Percentiles rank a stretch among this genome's conserved stretches.
These are phyloP conservation scores for Isoetes taiwanensis DNA, from an alignment of 75 land plant species.

Conservation along the genomic window DNA sequence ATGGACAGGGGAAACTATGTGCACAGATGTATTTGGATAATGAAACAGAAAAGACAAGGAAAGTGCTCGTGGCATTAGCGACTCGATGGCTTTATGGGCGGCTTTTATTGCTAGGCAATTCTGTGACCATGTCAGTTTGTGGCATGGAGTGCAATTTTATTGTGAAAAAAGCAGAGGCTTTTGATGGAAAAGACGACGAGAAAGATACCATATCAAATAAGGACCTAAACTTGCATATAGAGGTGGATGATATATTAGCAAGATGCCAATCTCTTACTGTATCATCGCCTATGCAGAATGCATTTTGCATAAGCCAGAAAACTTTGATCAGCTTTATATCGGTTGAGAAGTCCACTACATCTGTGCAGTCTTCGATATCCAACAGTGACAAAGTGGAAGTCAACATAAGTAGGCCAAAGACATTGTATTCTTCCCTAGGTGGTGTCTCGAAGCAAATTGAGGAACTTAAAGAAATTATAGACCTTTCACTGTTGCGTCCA, in stretches of 20 bases:
- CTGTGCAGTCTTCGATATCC: no score
- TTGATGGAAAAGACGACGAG: no score
- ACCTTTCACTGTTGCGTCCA: constrained; percentile 38
- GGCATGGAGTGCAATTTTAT: constrained; percentile 34
- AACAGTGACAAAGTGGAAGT: not conserved
- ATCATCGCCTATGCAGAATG: not conserved
- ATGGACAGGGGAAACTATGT: not conserved
- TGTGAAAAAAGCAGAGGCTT: constrained; percentile 26
- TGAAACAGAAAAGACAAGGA: constrained; percentile 22
- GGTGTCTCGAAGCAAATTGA: constrained; percentile 74
- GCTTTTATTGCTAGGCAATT: constrained; percentile 45
- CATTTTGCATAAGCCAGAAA: not conserved
- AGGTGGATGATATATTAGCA: no score
- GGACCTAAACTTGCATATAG: no score
- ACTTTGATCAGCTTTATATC: not conserved
- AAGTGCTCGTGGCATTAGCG: constrained; percentile 34
- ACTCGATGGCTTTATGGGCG: constrained; percentile 52
- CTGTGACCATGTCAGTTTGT: constrained; percentile 58
- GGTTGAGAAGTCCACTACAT: not conserved
- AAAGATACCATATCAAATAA: no score
- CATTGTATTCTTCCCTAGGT: constrained; percentile 37
- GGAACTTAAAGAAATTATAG: constrained; percentile 56
- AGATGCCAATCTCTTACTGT: not conserved
- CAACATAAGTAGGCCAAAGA: not conserved
- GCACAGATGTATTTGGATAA: constrained; percentile 22